These are phyloP conservation scores for Salvia hispanica DNA, from an alignment of 257 asterid species.

Conservation along the genomic window DNA sequence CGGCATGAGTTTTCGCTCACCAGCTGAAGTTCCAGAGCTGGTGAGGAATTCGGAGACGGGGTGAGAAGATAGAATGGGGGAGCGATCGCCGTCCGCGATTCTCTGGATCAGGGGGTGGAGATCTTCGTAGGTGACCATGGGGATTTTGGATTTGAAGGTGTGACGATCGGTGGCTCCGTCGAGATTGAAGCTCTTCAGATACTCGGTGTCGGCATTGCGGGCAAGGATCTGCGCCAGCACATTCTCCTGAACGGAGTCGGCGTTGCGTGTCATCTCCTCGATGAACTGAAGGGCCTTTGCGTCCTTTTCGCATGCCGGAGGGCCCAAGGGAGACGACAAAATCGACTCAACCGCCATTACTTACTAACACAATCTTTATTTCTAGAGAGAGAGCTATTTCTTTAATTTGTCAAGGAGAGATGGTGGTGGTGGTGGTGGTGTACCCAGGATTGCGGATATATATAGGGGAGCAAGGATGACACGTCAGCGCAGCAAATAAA, in stretches of 20 bases:
- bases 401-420: not conserved
- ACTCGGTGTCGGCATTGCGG: slow-evolving; percentile 76
- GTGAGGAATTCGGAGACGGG: slow-evolving; percentile 97
- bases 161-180: slow-evolving; percentile 67
- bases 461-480: slow-evolving; percentile 47
- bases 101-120: slow-evolving; percentile 86
- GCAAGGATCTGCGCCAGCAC: slow-evolving; percentile 65
- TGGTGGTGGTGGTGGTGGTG: slow-evolving; percentile 39
- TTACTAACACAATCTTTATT: no score
- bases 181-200: slow-evolving; percentile 55
- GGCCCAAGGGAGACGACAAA: slow-evolving; percentile 75
- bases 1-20: slow-evolving; percentile 96
- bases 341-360: slow-evolving; percentile 85
- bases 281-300: slow-evolving; percentile 90
- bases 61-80: slow-evolving; percentile 76
- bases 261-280: slow-evolving; percentile 84
- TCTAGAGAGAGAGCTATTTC: not conserved
- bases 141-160: slow-evolving; percentile 67
- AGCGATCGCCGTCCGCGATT: slow-evolving; percentile 88
- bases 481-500: slow-evolving; percentile 37
- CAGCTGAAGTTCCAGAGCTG: slow-evolving; percentile 85
- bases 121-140: slow-evolving; percentile 86
- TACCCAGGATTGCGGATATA: slow-evolving; percentile 37
- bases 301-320: slow-evolving; percentile 84
- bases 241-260: slow-evolving; percentile 72